Conservation (phyloP, 208 protist genomes). For the Crithidia bombi region DNA sequence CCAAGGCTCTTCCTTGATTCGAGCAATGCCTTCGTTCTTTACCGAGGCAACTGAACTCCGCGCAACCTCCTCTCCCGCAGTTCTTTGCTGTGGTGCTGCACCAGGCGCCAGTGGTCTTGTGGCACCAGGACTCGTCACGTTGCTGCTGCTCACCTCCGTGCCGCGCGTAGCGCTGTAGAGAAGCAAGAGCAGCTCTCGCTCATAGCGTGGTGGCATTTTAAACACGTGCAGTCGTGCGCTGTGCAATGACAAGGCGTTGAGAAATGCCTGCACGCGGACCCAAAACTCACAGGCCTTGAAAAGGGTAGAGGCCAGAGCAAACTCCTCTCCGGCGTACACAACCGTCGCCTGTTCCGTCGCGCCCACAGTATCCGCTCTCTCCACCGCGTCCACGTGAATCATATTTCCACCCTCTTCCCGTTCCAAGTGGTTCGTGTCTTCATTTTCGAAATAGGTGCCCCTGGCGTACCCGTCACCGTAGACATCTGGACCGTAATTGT, state of each 20-base stretch:
- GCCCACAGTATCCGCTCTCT: neutral
- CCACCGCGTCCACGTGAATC: neutral
- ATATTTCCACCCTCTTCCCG: neutral
- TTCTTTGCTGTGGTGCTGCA: neutral
- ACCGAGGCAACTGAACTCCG: neutral
- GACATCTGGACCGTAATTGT: slow-evolving; percentile 26
- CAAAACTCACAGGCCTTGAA: slow-evolving; percentile 72
- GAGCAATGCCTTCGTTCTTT: slow-evolving; percentile 6
- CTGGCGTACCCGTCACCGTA: slow-evolving; percentile 25
- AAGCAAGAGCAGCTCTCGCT: slow-evolving; percentile 69
- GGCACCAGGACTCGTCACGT: neutral
- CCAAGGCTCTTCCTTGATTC: slow-evolving; percentile 37
- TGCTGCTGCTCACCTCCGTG: neutral
- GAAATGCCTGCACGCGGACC: slow-evolving; percentile 70
- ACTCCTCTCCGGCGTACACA: neutral
- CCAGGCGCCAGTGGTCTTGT: neutral
- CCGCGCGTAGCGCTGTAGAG: slow-evolving; percentile 46
- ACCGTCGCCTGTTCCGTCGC: neutral
- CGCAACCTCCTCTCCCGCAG: too few relatives aligned
- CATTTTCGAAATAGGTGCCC: neutral
- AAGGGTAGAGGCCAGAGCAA: slow-evolving; percentile 41
- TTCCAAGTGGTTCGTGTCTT: slow-evolving; percentile 12
- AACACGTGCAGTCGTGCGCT: slow-evolving; percentile 64
- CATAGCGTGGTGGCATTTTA: slow-evolving; percentile 68
- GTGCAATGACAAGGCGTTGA: slow-evolving; percentile 64